A percentile compares a stretch with the other conserved stretches of the same genome.
These are phyloP conservation scores for Tilletia indica DNA, from an alignment of 1,284 basidiomycete genomes.

Conservation along the genomic window DNA sequence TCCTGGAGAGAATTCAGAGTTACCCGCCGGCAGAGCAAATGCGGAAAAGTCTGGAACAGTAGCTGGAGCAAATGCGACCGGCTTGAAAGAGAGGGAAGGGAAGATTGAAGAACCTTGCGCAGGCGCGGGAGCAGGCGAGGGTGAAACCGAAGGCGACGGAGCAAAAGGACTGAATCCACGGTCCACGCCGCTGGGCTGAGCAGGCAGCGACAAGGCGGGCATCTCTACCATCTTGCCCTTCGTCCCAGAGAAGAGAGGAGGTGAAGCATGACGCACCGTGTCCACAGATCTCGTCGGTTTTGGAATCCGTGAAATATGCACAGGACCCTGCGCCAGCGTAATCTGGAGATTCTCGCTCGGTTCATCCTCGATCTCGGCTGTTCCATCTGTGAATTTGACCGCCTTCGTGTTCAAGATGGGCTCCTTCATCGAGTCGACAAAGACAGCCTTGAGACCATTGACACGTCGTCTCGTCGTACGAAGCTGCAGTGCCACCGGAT, in stretches of 20 bases:
- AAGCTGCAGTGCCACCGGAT: constrained; percentile 27
- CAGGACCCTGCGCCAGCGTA: constrained; percentile 43
- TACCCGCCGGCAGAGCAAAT: constrained; percentile 2
- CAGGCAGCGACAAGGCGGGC: neutral
- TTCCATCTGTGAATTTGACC: constrained; percentile 19
- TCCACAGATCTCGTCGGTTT: constrained; percentile 1
- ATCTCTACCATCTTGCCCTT: neutral
- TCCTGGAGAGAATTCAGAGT: constrained; percentile 19
- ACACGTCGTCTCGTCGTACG: constrained; percentile 26
- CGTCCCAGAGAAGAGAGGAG: constrained; percentile 14
- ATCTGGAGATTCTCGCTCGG: constrained; percentile 36
- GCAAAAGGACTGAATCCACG: no score
- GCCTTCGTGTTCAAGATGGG: constrained; percentile 34
- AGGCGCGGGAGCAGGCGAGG: neutral
- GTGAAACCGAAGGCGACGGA: no score
- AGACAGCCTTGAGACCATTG: constrained; percentile 28
- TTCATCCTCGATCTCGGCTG: constrained; percentile 23
- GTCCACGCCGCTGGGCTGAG: neutral
- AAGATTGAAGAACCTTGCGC: neutral
- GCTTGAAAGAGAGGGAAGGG: constrained; percentile 1
- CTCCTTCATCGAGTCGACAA: constrained; percentile 31
- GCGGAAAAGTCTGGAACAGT: neutral
- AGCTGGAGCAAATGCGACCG: neutral
- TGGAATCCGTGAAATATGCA: constrained; percentile 27
- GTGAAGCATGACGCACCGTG: constrained; percentile 20